Percentiles rank a stretch among this genome's conserved stretches.
These are phyloP conservation scores for Lyophyllum atratum DNA, from an alignment of 768 basidiomycete genomes.

Conservation along the genomic window DNA sequence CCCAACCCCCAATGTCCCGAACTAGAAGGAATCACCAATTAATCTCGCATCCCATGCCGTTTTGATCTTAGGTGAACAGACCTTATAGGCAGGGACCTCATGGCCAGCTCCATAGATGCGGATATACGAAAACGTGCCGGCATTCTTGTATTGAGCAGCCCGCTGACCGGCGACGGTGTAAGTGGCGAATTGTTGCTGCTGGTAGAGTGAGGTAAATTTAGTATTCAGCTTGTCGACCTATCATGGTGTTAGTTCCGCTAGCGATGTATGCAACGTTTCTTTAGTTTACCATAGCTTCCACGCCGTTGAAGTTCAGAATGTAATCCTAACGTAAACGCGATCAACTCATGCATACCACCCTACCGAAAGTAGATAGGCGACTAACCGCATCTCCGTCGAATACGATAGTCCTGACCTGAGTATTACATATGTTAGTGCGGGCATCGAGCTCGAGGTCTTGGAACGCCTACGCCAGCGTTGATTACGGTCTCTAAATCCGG, in stretches of 20 bases:
- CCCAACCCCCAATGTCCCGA: constrained; percentile 34
- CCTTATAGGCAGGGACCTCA: constrained; percentile 49
- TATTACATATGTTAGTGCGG: not conserved
- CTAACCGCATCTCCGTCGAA: constrained; percentile 60
- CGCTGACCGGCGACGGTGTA: constrained; percentile 52
- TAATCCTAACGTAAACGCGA: constrained; percentile 37
- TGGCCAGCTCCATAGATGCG: constrained; percentile 51
- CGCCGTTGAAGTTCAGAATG: constrained; percentile 54
- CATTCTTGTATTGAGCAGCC: constrained; percentile 59
- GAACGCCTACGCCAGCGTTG: constrained; percentile 48
- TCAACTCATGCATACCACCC: not conserved
- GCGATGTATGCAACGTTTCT: not conserved
- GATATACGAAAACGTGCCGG: constrained; percentile 57
- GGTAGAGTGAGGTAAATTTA: constrained; percentile 41
- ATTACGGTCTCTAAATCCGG: constrained; percentile 58
- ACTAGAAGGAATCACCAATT: constrained; percentile 22
- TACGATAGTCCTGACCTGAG: constrained; percentile 45
- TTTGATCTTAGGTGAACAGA: constrained; percentile 14
- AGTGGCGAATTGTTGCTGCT: constrained; percentile 42
- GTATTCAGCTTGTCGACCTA: constrained; percentile 52
- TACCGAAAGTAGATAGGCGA: constrained; percentile 1
- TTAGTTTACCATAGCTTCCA: constrained; percentile 53
- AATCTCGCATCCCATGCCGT: not conserved
- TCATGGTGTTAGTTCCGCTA: not conserved
- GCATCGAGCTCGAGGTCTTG: not conserved